Percentiles rank a stretch among this genome's conserved stretches.
Conservation (phyloP, 2,329 filamentous ascomycete genomes). For the Monilinia vaccinii-corymbosi region DNA sequence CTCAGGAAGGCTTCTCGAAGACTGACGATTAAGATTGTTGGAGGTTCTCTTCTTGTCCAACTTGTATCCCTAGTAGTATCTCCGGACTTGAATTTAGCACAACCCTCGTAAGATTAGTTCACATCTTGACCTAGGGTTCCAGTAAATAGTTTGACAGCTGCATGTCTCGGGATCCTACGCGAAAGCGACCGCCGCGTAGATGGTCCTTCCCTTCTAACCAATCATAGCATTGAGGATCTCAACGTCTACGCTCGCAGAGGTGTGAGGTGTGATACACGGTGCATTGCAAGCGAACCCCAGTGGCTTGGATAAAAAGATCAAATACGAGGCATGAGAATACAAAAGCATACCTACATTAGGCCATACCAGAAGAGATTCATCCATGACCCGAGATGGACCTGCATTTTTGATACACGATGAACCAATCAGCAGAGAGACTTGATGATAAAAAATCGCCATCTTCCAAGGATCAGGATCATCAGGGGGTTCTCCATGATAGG, state of each 20-base stretch:
- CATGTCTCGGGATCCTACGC: slow-evolving; percentile 10
- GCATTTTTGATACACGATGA: not conserved
- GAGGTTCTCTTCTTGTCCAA: not conserved
- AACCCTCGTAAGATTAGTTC: not conserved
- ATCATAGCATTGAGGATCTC: not conserved
- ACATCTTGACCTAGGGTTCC: not conserved
- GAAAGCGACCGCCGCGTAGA: not conserved
- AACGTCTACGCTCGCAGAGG: not conserved
- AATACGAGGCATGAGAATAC: not conserved
- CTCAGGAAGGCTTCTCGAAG: not conserved
- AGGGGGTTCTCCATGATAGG: not conserved
- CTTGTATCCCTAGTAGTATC: not conserved
- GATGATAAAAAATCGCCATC: not conserved
- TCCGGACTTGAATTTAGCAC: not conserved
- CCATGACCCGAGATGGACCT: not conserved
- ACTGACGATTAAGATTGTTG: not conserved
- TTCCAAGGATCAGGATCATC: not conserved
- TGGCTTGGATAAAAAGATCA: not conserved
- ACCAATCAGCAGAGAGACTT: too few relatives aligned
- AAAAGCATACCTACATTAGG: not conserved
- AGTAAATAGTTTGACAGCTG: slow-evolving; percentile 10
- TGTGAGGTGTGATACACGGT: not conserved
- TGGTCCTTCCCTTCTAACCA: not conserved
- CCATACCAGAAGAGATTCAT: not conserved
- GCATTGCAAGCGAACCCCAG: not conserved